Evolutionary conservation across 23 red algal species (phyloP), one percentile per base, ranked within the genome.

Genomic region (Gracilaria domingensis): DNA sequence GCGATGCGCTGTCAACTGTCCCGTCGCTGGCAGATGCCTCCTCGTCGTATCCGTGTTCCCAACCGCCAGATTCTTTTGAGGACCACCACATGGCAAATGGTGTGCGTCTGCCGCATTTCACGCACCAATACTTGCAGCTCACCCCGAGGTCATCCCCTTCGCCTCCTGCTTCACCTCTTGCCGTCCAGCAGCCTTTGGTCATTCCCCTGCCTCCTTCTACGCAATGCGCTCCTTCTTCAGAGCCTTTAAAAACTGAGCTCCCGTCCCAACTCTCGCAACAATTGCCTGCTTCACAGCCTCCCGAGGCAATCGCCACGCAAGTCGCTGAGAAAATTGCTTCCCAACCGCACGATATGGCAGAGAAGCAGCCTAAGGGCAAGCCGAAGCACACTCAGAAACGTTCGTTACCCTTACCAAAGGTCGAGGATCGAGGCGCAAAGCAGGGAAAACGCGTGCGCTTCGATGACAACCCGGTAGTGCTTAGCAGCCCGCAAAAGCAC

Each of bases 361-460:
- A 53, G 51, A 79, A 79, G 11, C 72, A 42, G 29, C 25, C 75
- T 53, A 59, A 24, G 51, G 39, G 29, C 17, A 77, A 77, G 42
- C 50, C 79, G 37, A 29, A 37, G 21, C 79, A 34, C 2, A 1
- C 26, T 53, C 54, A 82, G 20, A 82, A 82, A 36, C 47, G 49
- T 23, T 9, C 54, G 21, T 62, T 82, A 12, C 53, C 37, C 2
- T 2, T 62, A 23, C 49, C 79, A 0, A 82, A 65, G 53, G 79
- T 65, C 9, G 54, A 62, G 16, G 49, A 59, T 82, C 79, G 79
- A 8, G 79, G 53, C 9, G 79, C 35, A 5, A 82, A 82, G 36
- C 79, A 82, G 23, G 79, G 79, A 38, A 82, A 82, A 47, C 79
- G 79, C 0, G 79, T 82, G 53, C 79, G 79, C 1, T 82, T 82